Conservation (phyloP, 768 basidiomycete species). For the Hirschioporus abietinus region DNA sequence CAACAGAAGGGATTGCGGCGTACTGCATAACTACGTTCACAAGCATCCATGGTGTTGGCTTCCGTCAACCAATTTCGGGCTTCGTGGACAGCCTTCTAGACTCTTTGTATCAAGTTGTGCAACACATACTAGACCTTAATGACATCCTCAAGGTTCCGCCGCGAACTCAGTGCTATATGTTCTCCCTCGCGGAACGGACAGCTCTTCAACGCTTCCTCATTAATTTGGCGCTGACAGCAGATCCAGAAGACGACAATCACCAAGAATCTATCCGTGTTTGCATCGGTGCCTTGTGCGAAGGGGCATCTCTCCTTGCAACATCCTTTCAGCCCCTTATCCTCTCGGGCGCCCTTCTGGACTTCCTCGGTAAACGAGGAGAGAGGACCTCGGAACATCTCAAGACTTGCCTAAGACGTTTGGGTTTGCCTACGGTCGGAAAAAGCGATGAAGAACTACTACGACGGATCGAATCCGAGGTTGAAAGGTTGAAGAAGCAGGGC, state of each 20-base stretch:
- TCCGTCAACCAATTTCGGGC: conserved; percentile 22
- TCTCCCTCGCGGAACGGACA: conserved; percentile 34
- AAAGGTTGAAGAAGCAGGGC: conserved; percentile 28
- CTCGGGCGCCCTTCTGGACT: conserved; percentile 37
- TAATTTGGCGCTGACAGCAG: conserved; percentile 32
- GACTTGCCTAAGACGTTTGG: conserved; percentile 36
- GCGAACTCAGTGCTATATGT: conserved; percentile 44
- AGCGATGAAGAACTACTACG: conserved; percentile 32
- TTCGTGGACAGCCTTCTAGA: conserved; percentile 29
- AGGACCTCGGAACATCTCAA: conserved; percentile 33
- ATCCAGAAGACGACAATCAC: conserved; percentile 22
- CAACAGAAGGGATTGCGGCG: conserved; percentile 27
- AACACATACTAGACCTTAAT: conserved; percentile 23
- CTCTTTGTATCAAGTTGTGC: conserved; percentile 31
- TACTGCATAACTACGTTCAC: conserved; percentile 34
- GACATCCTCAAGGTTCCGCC: conserved; percentile 17
- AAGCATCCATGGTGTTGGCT: conserved; percentile 14
- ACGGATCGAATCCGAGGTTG: conserved; percentile 32
- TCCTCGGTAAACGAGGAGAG: conserved; percentile 30
- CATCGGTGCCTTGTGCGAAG: conserved; percentile 46
- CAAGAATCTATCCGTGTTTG: conserved; percentile 32
- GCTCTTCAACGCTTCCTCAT: conserved; percentile 39
- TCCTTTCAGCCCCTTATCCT: conserved; percentile 43
- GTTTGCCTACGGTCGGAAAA: conserved; percentile 28
- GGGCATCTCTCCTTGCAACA: conserved; percentile 43